Percentiles rank a stretch among this genome's conserved stretches.
Evolutionary conservation across 768 basidiomycete species (phyloP).

Genomic region (Lactarius pseudohatsudake): DNA sequence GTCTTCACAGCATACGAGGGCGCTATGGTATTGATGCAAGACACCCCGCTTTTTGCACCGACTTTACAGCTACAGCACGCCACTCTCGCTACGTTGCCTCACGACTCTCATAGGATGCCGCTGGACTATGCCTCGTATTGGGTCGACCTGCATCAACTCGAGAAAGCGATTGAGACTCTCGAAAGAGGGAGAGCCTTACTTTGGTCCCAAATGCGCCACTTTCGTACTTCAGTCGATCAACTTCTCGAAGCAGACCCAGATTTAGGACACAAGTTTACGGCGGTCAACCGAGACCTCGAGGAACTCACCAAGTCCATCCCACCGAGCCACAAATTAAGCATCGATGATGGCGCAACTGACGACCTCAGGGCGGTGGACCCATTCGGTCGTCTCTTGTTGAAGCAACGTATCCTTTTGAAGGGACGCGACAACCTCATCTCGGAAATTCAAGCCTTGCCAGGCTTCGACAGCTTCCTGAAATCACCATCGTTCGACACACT

Average conservation of each 20-base stretch:
- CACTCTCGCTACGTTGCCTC: background rate
- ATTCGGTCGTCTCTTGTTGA: background rate
- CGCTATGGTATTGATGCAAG: background rate
- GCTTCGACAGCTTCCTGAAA: background rate
- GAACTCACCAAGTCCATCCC: background rate
- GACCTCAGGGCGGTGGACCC: background rate
- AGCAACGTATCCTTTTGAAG: background rate
- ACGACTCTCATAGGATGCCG: background rate
- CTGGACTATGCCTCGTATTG: background rate
- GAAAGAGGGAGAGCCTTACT: background rate
- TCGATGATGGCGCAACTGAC: background rate
- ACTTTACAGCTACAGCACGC: slow-evolving; percentile 5
- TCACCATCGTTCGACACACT: background rate
- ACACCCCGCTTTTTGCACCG: background rate
- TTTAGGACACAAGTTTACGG: background rate
- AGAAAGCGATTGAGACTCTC: background rate
- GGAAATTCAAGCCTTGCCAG: background rate
- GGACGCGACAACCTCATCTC: background rate
- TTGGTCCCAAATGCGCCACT: background rate
- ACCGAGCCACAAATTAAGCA: background rate
- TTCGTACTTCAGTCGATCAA: background rate
- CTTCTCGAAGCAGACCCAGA: background rate
- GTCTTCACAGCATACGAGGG: background rate
- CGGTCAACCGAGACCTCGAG: background rate
- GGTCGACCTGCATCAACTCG: background rate